Evolutionary conservation across 1,284 basidiomycete species (phyloP).

Genomic region (Malassezia pachydermatis): DNA sequence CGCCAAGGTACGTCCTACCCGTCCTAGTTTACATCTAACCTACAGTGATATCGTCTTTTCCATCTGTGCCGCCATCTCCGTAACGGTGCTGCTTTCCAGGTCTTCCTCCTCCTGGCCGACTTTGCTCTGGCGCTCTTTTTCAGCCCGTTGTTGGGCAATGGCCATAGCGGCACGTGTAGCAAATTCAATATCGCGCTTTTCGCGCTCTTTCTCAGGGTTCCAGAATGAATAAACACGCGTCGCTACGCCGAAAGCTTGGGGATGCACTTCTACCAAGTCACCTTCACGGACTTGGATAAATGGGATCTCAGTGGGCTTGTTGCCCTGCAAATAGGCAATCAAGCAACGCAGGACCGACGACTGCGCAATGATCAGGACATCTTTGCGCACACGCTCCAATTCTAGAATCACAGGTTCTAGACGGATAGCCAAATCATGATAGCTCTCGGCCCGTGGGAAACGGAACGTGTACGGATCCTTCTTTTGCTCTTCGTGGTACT

Average conservation of each 20-base stretch:
- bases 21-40: too few relatives aligned
- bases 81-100: background rate
- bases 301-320: constrained; percentile 91
- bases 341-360: constrained; percentile 96
- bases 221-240: constrained; percentile 39
- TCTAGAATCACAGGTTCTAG: constrained; percentile 75
- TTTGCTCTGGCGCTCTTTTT: constrained; percentile 14
- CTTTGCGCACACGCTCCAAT: constrained; percentile 67
- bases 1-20: constrained; percentile 6
- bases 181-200: constrained; percentile 34
- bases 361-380: constrained; percentile 58
- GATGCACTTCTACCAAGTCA: constrained; percentile 41
- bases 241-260: constrained; percentile 45
- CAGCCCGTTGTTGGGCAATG: background rate
- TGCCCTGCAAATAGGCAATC: constrained; percentile 59
- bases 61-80: background rate
- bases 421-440: constrained; percentile 60
- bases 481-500: constrained; percentile 84
- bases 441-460: constrained; percentile 55
- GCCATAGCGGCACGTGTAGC: constrained; percentile 20
- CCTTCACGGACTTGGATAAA: constrained; percentile 67
- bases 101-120: background rate
- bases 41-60: too few relatives aligned
- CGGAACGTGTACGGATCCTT: constrained; percentile 88
- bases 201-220: constrained; percentile 35